Conservation (phyloP, 1,284 basidiomycete genomes). For the Apiotrichum sp. region DNA sequence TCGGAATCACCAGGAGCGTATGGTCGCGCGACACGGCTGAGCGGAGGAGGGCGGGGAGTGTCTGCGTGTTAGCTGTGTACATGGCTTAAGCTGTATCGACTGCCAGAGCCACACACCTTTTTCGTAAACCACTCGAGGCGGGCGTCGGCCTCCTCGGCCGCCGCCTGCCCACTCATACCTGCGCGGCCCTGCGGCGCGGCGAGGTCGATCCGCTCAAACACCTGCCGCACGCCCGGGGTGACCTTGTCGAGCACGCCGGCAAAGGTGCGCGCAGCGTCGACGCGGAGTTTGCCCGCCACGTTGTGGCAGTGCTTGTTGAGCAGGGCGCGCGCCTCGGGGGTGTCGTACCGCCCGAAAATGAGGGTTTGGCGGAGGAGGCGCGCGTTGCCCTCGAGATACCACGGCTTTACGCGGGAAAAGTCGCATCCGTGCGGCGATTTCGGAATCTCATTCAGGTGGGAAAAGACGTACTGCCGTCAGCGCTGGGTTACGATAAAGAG, state of each 20-base stretch:
- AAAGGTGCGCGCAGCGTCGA: constrained; percentile 54
- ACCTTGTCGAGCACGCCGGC: constrained; percentile 59
- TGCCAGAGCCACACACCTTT: constrained; percentile 53
- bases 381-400: constrained; percentile 89
- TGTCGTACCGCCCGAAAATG: constrained; percentile 81
- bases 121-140: constrained; percentile 80
- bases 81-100: too few species aligned
- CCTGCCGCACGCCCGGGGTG: constrained; percentile 72
- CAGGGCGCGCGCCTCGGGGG: constrained; percentile 75
- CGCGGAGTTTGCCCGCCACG: constrained; percentile 71
- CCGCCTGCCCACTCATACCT: constrained; percentile 47
- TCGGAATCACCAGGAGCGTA: constrained; percentile 83
- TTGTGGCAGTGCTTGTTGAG: constrained; percentile 72
- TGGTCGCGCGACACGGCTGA: constrained; percentile 86
- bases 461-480: constrained; percentile 67
- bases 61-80: constrained; percentile 46
- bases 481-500: background rate
- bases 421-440: constrained; percentile 89
- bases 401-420: constrained; percentile 93
- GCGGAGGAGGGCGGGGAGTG: constrained; percentile 72
- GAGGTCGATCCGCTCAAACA: constrained; percentile 46
- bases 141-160: constrained; percentile 75
- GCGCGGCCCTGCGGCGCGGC: constrained; percentile 40
- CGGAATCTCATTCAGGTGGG: constrained; percentile 78
- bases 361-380: constrained; percentile 81